Evolutionary conservation across 495 filamentous ascomycete genomes (phyloP), one percentile per base, ranked within the genome.

Genomic region (Jackrogersella multiformis): DNA sequence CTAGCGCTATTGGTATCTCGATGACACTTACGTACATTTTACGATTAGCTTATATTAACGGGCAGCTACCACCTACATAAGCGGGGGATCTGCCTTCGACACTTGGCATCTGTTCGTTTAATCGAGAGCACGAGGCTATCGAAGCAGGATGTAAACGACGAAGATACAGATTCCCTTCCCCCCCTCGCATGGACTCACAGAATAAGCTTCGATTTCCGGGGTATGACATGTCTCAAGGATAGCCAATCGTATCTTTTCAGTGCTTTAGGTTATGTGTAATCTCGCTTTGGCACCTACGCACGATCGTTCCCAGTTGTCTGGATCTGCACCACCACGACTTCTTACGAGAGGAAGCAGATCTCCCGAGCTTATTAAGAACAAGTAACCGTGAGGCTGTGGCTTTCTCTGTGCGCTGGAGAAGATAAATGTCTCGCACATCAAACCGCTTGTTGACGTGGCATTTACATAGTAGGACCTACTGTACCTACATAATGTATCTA

Each of bases 321-420:
- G 58, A 58, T 58, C 53, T 68, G 54, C 59, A 41, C 28, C 26
- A 54, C 54, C 32, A 42, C 4, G 32, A 39, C 36, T 61, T 44
- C 36, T 49, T 57, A 26, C 44, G 36, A 57, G 53, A 64, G 66
- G 66, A 64, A 41, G 59, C 16, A 64, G 56, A 64, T 59, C 59
- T 68, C 56, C 66, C 66, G 66, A 60, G 28, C 30, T 59, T 21
- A 16, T 59, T 21, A 16, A 12, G 53, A 48, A 9, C 15, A 13
- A 15, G 23, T 38, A 63, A 42, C 53, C 53, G 38, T 52, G 51
- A 46, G 54, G 53, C 53, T 68, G 52, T 68, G 65, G 32, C 52
- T 52, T 45, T 46, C 24, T 32, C 20, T 1, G 16, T 41, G 28
- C 42, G 64, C 20, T n/a, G 35, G 20, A 15, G 15, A 38, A 55